Evolutionary conservation across 441 rosid species (phyloP).

Genomic region (Capsella rubella): DNA sequence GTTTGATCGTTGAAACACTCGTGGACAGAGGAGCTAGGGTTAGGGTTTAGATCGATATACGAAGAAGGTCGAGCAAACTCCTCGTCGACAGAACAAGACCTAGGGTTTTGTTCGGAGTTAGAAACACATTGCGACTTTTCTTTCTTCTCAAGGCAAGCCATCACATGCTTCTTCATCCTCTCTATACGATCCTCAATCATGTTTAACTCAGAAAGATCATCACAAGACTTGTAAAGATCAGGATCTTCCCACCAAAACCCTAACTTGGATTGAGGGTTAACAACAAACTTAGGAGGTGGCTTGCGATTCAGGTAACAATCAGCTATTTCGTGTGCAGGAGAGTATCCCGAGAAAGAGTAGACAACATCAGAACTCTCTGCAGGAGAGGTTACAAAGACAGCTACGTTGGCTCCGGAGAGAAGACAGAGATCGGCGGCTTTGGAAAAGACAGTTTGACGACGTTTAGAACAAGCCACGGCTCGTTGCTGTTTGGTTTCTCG

Average conservation of each 20-base stretch:
- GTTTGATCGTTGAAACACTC: neutral
- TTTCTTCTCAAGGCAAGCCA: neutral
- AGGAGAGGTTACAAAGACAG: slow-evolving; percentile 12
- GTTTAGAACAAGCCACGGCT: slow-evolving; percentile 2
- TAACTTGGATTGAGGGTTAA: neutral
- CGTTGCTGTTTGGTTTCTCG: slow-evolving; percentile 4
- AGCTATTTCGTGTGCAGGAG: neutral
- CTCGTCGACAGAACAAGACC: neutral
- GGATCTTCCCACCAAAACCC: neutral
- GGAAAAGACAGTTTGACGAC: slow-evolving; percentile 15
- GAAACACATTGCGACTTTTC: neutral
- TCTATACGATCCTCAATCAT: neutral
- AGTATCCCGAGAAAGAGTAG: slow-evolving; percentile 2
- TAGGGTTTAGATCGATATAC: neutral
- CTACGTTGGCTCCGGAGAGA: neutral
- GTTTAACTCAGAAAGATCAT: neutral
- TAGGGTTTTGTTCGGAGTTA: neutral
- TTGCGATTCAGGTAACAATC: slow-evolving; percentile 1
- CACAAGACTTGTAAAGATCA: neutral
- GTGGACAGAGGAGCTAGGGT: neutral
- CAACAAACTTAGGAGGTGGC: neutral
- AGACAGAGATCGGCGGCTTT: slow-evolving; percentile 13
- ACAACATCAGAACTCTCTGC: neutral
- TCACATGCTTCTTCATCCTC: neutral
- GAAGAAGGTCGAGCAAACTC: neutral